phyloP scores from a whole-genome alignment of 148 eudicot species.

The Amaranthus palmeri region DNA sequence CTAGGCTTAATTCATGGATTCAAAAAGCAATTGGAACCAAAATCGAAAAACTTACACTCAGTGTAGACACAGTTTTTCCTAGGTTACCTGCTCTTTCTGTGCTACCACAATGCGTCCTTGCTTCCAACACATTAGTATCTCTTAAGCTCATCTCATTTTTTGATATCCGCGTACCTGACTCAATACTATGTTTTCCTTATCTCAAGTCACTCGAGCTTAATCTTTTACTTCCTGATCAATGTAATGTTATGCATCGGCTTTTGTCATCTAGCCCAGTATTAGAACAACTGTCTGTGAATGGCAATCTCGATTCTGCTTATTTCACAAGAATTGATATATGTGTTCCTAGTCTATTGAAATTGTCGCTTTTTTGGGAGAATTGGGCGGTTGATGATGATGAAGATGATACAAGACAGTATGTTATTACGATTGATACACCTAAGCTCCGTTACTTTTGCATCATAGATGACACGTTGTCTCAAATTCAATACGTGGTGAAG shows the following conservation, averaged over 20 bases:
- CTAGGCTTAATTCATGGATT: slow-evolving; percentile 3
- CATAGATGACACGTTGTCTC: background rate
- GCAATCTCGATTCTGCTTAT: background rate
- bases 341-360: background rate
- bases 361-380: background rate
- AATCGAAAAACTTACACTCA: background rate
- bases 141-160: slow-evolving; percentile 6
- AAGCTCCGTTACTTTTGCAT: background rate
- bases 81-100: background rate
- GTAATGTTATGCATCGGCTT: background rate
- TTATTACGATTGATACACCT: background rate
- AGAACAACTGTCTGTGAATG: background rate
- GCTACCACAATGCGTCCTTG: background rate
- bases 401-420: background rate
- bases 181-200: slow-evolving; percentile 11
- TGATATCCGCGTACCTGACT: background rate
- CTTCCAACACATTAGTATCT: slow-evolving; percentile 3
- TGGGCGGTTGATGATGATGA: background rate
- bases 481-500: background rate
- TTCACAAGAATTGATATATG: background rate
- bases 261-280: slow-evolving; percentile 8
- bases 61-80: background rate
- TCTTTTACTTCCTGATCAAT: background rate
- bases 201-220: background rate
- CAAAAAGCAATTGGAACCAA: background rate